phyloP scores from a whole-genome alignment of 805 yeast species.

The Metschnikowia continentalis region DNA sequence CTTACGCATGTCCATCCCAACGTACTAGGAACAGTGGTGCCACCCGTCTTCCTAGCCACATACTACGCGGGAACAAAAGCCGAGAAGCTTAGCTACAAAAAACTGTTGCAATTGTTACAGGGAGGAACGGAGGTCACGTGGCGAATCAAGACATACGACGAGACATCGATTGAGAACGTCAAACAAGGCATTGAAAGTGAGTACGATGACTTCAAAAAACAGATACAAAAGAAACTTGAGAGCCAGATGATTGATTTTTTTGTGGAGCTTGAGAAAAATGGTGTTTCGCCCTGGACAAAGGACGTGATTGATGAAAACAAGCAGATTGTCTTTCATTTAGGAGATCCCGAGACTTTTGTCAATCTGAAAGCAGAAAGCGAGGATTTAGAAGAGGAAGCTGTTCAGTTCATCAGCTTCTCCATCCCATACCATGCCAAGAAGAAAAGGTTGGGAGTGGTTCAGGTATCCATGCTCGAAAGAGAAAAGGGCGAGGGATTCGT shows the following conservation, averaged over 20 bases:
- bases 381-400: neutral
- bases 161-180: conserved; percentile 26
- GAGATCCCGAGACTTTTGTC: conserved; percentile 16
- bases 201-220: conserved; percentile 31
- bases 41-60: conserved; percentile 31
- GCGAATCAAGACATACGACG: conserved; percentile 28
- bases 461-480: conserved; percentile 26
- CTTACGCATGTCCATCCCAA: conserved; percentile 36
- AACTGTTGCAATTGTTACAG: conserved; percentile 16
- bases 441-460: conserved; percentile 30
- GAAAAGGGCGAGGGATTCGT: conserved; percentile 9
- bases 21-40: conserved; percentile 31
- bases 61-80: conserved; percentile 21
- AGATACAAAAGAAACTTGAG: conserved; percentile 26
- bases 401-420: conserved; percentile 31
- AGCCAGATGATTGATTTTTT: conserved; percentile 26
- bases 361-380: conserved; percentile 19
- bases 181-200: conserved; percentile 34
- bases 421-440: conserved; percentile 24
- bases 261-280: conserved; percentile 11
- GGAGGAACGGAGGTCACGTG: conserved; percentile 5
- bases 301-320: conserved; percentile 28
- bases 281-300: neutral
- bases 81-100: conserved; percentile 10
- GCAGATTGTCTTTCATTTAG: conserved; percentile 28